phyloP scores from a whole-genome alignment of 495 filamentous ascomycete species.

The Paragyromitra xinjiangensis region DNA sequence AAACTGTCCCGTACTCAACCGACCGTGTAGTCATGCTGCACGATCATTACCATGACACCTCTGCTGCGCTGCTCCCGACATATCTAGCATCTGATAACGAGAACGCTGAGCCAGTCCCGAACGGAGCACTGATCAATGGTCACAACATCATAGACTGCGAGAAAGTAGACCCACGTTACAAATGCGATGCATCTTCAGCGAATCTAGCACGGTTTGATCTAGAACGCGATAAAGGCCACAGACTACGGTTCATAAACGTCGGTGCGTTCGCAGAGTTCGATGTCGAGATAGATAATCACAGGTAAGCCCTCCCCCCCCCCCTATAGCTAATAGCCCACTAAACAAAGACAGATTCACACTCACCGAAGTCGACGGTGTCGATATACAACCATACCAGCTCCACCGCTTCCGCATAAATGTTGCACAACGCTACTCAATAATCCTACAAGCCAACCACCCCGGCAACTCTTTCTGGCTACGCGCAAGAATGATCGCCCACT shows the following conservation, averaged over 20 bases:
- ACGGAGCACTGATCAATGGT: constrained; percentile 74
- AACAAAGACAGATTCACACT: constrained; percentile 58
- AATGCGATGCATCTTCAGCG: constrained; percentile 62
- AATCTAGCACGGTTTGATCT: constrained; percentile 62
- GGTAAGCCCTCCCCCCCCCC: constrained; percentile 44
- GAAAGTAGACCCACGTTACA: constrained; percentile 59
- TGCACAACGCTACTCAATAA: constrained; percentile 73
- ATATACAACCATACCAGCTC: constrained; percentile 65
- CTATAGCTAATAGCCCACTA: not conserved
- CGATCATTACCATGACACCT: constrained; percentile 69
- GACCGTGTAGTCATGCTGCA: constrained; percentile 67
- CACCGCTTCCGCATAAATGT: constrained; percentile 69
- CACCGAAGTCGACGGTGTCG: constrained; percentile 79
- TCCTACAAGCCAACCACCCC: constrained; percentile 69
- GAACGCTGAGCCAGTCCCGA: constrained; percentile 67
- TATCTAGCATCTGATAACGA: constrained; percentile 66
- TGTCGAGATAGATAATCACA: constrained; percentile 64
- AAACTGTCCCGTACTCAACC: constrained; percentile 61
- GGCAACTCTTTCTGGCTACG: constrained; percentile 68
- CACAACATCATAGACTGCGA: constrained; percentile 63
- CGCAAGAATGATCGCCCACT: constrained; percentile 67
- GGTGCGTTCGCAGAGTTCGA: constrained; percentile 69
- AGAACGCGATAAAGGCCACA: constrained; percentile 66
- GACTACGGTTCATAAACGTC: constrained; percentile 75
- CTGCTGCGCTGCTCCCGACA: constrained; percentile 61